Conservation (phyloP, 106 monocot genomes). For the Alisma plantagoaquatica region DNA sequence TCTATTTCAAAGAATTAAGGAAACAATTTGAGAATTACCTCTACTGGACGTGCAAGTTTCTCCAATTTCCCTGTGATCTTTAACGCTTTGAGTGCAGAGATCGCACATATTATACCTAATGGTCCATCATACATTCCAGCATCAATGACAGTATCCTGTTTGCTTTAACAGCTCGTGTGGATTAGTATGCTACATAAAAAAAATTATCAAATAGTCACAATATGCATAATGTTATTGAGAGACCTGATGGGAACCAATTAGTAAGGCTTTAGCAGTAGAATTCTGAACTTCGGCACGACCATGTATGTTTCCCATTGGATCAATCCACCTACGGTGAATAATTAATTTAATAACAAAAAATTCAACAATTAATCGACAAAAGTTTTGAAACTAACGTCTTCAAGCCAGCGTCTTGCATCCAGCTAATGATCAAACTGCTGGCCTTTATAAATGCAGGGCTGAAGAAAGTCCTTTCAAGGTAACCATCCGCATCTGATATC, state of each 20-base stretch:
- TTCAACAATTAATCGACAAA: background rate
- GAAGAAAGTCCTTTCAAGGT: conserved; percentile 89
- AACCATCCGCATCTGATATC: conserved; percentile 77
- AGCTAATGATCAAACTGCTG: conserved; percentile 44
- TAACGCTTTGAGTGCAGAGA: conserved; percentile 79
- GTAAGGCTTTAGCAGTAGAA: conserved; percentile 35
- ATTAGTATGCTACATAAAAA: background rate
- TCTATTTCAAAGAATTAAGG: too few species aligned
- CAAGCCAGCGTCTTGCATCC: conserved; percentile 96
- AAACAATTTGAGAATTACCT: too few species aligned
- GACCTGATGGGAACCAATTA: conserved; percentile 93
- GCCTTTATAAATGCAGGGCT: conserved; percentile 78
- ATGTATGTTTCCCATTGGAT: conserved; percentile 91
- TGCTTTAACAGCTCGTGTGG: background rate
- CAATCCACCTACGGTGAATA: conserved; percentile 65
- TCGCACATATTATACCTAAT: conserved; percentile 74
- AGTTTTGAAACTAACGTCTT: conserved; percentile 40
- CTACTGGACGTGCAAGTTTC: conserved; percentile 58
- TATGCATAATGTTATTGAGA: too few species aligned
- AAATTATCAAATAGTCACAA: too few species aligned
- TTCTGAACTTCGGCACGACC: conserved; percentile 51
- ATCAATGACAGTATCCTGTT: conserved; percentile 96
- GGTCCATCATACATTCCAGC: conserved; percentile 90
- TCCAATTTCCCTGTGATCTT: conserved; percentile 42
- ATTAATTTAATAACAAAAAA: background rate